Percentiles rank a stretch among this genome's conserved stretches.
Evolutionary conservation across 805 yeast species (phyloP).

Genomic region (Jamesozyma piceae): DNA sequence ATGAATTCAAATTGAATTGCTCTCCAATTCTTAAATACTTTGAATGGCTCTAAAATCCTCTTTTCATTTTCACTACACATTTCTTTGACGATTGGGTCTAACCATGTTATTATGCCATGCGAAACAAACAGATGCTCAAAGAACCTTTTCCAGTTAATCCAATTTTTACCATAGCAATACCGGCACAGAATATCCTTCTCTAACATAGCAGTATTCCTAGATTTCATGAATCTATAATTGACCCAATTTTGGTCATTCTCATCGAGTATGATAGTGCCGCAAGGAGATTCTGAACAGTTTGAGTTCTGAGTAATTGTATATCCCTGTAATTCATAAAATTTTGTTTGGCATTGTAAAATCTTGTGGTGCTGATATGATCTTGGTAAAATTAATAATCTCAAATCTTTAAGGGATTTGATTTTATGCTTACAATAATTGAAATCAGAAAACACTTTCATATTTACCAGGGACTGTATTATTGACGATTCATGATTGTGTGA

Average conservation of each 20-base stretch:
- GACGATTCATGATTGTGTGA: no score
- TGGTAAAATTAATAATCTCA: constrained; percentile 6
- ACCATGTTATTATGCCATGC: constrained; percentile 16
- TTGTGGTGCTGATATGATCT: constrained; percentile 18
- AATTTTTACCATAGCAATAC: constrained; percentile 18
- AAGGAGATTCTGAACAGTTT: not conserved
- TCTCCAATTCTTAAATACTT: not conserved
- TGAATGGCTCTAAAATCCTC: not conserved
- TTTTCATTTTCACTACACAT: not conserved
- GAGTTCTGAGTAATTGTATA: not conserved
- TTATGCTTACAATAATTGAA: not conserved
- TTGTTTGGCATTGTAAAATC: constrained; percentile 10
- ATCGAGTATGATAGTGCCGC: not conserved
- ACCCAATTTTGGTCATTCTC: constrained; percentile 2
- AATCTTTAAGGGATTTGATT: not conserved
- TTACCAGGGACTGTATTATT: no score
- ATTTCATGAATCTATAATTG: constrained; percentile 8
- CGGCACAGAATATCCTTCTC: constrained; percentile 14
- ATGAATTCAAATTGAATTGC: constrained; percentile 3
- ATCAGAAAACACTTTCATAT: not conserved
- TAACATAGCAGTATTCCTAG: not conserved
- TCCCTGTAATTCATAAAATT: not conserved
- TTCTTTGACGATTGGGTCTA: not conserved
- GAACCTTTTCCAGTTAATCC: constrained; percentile 9
- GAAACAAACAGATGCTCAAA: constrained; percentile 17